Evolutionary conservation across 148 eudicot species (phyloP).

Genomic region (Fallopia convolvulus): DNA sequence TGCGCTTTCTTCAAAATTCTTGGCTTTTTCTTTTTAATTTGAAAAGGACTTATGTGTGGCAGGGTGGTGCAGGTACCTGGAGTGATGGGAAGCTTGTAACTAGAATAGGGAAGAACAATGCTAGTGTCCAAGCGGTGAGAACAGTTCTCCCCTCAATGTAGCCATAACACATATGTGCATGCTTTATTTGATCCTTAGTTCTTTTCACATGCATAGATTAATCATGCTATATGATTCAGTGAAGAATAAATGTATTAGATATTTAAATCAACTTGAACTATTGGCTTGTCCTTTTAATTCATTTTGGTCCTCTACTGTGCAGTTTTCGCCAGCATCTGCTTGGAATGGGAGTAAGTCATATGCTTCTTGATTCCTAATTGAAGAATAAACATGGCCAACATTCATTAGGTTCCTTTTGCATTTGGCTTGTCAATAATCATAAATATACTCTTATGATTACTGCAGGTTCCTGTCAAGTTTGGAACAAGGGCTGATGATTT

Average conservation of each 20-base stretch:
- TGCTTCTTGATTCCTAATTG: constrained; percentile 5
- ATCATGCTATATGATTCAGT: too few relatives aligned
- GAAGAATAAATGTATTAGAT: neutral
- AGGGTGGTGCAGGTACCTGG: constrained; percentile 99
- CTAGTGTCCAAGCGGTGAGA: constrained; percentile 76
- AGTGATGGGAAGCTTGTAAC: constrained; percentile 98
- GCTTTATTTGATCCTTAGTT: neutral
- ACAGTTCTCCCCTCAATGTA: too few relatives aligned
- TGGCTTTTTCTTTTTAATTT: too few relatives aligned
- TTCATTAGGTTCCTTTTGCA: too few relatives aligned
- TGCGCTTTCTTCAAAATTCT: too few relatives aligned
- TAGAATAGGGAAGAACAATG: constrained; percentile 91
- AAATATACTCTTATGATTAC: constrained; percentile 8
- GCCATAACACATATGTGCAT: too few relatives aligned
- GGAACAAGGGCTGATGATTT: constrained; percentile 92
- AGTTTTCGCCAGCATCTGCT: constrained; percentile 72
- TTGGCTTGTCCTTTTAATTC: constrained; percentile 31
- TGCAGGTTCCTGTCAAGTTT: constrained; percentile 73
- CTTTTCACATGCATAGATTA: neutral
- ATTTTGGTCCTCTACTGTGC: constrained; percentile 86
- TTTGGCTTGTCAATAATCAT: neutral
- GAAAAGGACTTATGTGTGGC: constrained; percentile 87
- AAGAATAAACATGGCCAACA: too few relatives aligned
- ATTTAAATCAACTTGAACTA: neutral
- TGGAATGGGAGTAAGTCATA: constrained; percentile 66